These are phyloP conservation scores for Solanum virginianum DNA, from an alignment of 257 asterid species.

Conservation along the genomic window DNA sequence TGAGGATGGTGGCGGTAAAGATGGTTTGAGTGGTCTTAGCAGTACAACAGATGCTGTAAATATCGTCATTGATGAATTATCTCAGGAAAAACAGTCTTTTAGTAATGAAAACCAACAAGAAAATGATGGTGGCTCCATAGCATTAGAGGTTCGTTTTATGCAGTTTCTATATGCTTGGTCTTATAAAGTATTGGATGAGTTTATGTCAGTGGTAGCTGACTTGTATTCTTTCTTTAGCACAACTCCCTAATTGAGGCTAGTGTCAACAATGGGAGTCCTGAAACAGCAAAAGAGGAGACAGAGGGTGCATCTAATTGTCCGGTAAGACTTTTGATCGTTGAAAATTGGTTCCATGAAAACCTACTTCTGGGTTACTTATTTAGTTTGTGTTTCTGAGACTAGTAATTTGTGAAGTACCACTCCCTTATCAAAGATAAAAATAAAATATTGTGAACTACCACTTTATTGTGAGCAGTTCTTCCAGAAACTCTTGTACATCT, in stretches of 20 bases:
- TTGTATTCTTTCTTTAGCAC: background rate
- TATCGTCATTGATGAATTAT: conserved; percentile 4
- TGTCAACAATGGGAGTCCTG: background rate
- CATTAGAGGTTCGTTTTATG: conserved; percentile 8
- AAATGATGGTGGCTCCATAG: conserved; percentile 12
- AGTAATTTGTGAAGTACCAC: background rate
- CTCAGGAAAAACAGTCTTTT: conserved; percentile 1
- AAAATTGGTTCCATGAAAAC: background rate
- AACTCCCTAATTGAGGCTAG: conserved; percentile 1
- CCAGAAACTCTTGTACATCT: background rate
- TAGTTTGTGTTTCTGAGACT: background rate
- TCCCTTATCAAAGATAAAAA: background rate
- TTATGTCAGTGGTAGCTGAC: background rate
- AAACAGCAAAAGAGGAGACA: conserved; percentile 1
- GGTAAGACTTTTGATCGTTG: background rate
- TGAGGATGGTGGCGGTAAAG: background rate
- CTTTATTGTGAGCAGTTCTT: background rate
- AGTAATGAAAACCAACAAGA: conserved; percentile 4
- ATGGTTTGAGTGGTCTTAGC: background rate
- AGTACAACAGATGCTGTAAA: background rate
- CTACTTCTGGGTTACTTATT: background rate
- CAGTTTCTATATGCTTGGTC: background rate
- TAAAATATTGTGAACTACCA: background rate
- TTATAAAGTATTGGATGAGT: background rate
- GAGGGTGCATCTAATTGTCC: background rate